These are phyloP conservation scores for Pisolithus albus DNA, from an alignment of 768 basidiomycete genomes.

Conservation along the genomic window DNA sequence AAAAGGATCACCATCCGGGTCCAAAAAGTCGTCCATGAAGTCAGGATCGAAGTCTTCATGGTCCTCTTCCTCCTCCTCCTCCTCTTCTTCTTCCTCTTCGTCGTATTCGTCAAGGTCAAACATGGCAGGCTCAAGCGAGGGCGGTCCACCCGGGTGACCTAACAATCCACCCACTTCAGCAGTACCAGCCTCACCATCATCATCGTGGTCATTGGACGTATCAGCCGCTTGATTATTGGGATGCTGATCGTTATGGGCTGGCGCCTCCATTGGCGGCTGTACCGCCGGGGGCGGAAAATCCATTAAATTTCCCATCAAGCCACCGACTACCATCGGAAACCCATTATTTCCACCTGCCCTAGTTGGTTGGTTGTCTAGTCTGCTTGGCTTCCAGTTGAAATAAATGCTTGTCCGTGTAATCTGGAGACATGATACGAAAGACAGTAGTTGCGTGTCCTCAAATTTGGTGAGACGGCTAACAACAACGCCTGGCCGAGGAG, in stretches of 20 bases:
- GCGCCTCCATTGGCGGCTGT: not conserved
- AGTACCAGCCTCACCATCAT: not conserved
- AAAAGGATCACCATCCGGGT: not conserved
- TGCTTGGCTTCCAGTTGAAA: conserved; percentile 36
- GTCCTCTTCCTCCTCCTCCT: conserved; percentile 4
- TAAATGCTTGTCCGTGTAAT: conserved; percentile 48
- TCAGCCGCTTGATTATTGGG: not conserved
- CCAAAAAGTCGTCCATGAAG: conserved; percentile 1
- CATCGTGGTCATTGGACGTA: not conserved
- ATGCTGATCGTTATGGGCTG: not conserved
- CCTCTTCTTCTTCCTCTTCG: conserved; percentile 3
- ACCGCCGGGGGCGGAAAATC: not conserved
- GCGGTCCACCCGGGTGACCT: not conserved
- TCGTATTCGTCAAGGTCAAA: conserved; percentile 1
- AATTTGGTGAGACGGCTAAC: conserved; percentile 14
- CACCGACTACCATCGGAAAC: not conserved
- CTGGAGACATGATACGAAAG: conserved; percentile 44
- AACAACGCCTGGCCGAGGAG: conserved; percentile 27
- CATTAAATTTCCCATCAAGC: not conserved
- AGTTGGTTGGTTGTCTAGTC: too few relatives aligned
- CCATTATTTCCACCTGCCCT: not conserved
- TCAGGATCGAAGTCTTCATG: conserved; percentile 4
- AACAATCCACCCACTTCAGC: not conserved
- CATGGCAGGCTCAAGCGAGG: conserved; percentile 1
- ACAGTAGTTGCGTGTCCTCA: conserved; percentile 11